phyloP scores from a whole-genome alignment of 306 rosid genomes.

The Herpetospermum pedunculosum region DNA sequence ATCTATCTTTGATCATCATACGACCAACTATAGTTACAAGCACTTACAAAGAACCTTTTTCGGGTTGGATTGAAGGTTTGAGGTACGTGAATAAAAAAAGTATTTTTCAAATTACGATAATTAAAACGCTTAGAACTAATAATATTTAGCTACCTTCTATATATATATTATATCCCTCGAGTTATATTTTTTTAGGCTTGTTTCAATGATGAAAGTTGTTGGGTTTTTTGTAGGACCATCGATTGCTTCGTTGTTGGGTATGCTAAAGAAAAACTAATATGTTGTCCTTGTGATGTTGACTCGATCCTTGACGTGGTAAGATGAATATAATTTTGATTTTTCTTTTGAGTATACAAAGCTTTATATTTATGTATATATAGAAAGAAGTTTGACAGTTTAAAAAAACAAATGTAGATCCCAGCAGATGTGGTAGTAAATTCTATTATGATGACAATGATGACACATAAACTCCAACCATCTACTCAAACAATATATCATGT shows the following conservation, averaged over 20 bases:
- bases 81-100: conserved; percentile 22
- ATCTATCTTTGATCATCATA: conserved; percentile 26
- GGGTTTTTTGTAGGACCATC: background rate
- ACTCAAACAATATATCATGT: conserved; percentile 42
- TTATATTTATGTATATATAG: background rate
- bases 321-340: background rate
- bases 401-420: conserved; percentile 47
- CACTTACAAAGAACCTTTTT: conserved; percentile 65
- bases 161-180: background rate
- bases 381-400: background rate
- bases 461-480: conserved; percentile 33
- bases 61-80: conserved; percentile 74
- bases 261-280: conserved; percentile 63
- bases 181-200: background rate
- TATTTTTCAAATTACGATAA: no score
- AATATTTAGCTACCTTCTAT: no score
- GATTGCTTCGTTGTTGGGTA: conserved; percentile 47
- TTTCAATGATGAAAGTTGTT: conserved; percentile 6
- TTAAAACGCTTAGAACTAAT: background rate
- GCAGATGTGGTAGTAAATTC: conserved; percentile 80
- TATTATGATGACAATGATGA: conserved; percentile 44
- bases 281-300: conserved; percentile 35
- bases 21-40: conserved; percentile 67
- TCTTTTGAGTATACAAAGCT: background rate
- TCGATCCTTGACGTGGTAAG: conserved; percentile 51